Percentiles rank a stretch among this genome's conserved stretches.
phyloP scores from a whole-genome alignment of 2,329 filamentous ascomycete genomes.

The Lasiodiplodia sp. region DNA sequence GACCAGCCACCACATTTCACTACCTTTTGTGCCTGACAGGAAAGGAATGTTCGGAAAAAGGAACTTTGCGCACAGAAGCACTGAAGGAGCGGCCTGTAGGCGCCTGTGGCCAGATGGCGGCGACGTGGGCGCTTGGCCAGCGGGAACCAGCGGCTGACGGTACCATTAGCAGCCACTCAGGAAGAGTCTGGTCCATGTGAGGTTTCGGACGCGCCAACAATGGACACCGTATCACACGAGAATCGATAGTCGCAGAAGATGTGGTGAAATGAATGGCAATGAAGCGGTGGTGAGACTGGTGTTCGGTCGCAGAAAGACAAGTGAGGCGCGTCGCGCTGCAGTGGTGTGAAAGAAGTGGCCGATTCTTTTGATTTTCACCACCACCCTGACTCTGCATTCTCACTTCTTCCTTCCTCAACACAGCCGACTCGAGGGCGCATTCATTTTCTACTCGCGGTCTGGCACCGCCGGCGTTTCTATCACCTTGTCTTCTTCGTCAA shows the following conservation, averaged over 20 bases:
- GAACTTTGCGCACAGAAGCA: background rate
- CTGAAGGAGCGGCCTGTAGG: background rate
- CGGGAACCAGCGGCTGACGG: background rate
- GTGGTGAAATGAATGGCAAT: background rate
- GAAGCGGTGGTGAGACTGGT: background rate
- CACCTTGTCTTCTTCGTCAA: background rate
- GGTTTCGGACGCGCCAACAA: background rate
- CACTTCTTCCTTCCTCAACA: background rate
- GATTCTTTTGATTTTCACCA: background rate
- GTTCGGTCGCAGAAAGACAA: background rate
- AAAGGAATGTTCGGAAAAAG: background rate
- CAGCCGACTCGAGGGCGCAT: background rate
- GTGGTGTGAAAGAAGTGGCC: slow-evolving; percentile 1
- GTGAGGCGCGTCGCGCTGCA: background rate
- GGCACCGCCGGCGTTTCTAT: background rate
- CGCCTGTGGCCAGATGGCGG: background rate
- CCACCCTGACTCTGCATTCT: background rate
- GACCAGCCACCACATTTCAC: background rate
- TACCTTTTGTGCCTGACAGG: background rate
- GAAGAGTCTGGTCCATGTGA: no score
- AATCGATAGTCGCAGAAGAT: background rate
- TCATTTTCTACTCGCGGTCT: background rate
- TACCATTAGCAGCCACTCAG: background rate
- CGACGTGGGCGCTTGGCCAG: slow-evolving; percentile 9
- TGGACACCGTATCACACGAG: background rate